Evolutionary conservation across 495 filamentous ascomycete genomes (phyloP).

Genomic region (Hypoxylon crocopeplum): DNA sequence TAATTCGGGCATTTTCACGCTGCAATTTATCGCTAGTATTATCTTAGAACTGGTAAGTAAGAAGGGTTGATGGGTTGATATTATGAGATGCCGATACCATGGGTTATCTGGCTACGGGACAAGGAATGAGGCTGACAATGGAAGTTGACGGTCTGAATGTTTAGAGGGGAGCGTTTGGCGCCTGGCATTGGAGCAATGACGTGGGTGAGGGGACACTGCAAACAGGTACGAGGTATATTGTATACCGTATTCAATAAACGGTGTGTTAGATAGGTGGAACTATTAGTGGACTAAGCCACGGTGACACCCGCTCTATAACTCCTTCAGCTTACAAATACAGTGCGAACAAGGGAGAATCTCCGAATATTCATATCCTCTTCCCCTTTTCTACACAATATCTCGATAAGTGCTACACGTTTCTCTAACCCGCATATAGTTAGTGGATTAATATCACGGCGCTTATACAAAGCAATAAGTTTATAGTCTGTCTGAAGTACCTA

Average conservation of each 20-base stretch:
- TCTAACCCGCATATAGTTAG: no score
- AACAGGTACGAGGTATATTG: constrained; percentile 11
- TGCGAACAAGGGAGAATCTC: background rate
- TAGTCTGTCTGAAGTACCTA: no score
- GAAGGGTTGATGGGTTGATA: background rate
- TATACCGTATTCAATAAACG: background rate
- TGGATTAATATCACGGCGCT: no score
- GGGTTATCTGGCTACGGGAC: background rate
- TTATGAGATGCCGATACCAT: no score
- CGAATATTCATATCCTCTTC: background rate
- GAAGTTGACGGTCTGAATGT: constrained; percentile 12
- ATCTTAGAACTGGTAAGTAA: no score
- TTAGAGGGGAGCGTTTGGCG: no score
- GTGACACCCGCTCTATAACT: constrained; percentile 12
- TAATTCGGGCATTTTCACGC: constrained; percentile 33
- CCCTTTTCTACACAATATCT: no score
- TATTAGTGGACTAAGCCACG: constrained; percentile 1
- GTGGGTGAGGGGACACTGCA: constrained; percentile 25
- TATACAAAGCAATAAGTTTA: no score
- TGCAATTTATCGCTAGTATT: background rate
- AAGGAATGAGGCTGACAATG: constrained; percentile 2
- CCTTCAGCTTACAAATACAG: constrained; percentile 9
- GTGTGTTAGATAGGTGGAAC: no score
- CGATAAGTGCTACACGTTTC: no score
- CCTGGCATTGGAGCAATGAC: constrained; percentile 28